Evolutionary conservation across 1,284 basidiomycete genomes (phyloP).

Genomic region (Fomes fomentarius): DNA sequence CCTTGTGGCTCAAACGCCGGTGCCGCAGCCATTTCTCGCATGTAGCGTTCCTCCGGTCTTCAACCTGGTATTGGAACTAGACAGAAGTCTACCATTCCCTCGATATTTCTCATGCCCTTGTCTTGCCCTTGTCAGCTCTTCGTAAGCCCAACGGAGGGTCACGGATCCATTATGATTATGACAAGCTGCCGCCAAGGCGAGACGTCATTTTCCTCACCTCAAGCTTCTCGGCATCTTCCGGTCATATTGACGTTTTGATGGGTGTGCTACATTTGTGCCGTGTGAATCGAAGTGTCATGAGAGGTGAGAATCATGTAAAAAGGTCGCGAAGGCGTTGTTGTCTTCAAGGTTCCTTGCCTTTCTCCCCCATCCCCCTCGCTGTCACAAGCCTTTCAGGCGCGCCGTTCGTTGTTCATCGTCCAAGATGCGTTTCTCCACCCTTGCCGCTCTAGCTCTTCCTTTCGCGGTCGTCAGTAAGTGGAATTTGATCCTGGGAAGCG

Average conservation of each 20-base stretch:
- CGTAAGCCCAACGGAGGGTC: too few relatives aligned
- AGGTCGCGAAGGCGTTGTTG: conserved; percentile 9
- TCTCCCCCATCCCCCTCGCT: conserved; percentile 14
- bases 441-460: conserved; percentile 36
- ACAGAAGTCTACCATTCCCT: too few relatives aligned
- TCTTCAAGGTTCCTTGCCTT: conserved; percentile 21
- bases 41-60: too few relatives aligned
- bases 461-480: conserved; percentile 36
- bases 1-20: too few relatives aligned
- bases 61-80: too few relatives aligned
- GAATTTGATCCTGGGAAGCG: not conserved
- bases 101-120: too few relatives aligned
- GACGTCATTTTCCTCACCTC: too few relatives aligned
- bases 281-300: not conserved
- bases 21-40: too few relatives aligned
- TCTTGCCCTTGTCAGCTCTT: too few relatives aligned
- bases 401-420: conserved; percentile 12
- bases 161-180: too few relatives aligned
- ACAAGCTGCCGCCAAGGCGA: too few relatives aligned
- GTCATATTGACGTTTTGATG: not conserved
- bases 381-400: conserved; percentile 23
- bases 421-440: conserved; percentile 28
- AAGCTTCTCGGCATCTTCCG: not conserved
- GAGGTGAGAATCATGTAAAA: conserved; percentile 2
- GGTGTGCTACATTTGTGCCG: not conserved